These are phyloP conservation scores for Podospora didyma DNA, from an alignment of 495 filamentous ascomycete species.

Conservation along the genomic window DNA sequence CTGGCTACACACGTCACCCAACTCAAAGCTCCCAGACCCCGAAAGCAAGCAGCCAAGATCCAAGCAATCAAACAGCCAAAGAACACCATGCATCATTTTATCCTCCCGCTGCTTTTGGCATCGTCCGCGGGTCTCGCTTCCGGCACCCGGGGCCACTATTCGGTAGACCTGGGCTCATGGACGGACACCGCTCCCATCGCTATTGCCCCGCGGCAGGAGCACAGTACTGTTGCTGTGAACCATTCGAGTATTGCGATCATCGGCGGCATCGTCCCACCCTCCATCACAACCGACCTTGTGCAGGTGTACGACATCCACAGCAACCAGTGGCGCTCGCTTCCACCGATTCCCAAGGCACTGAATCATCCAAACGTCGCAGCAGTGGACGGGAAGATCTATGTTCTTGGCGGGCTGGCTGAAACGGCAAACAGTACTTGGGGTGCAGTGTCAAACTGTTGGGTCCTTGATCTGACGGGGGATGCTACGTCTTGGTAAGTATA, in stretches of 20 bases:
- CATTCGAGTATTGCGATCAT: conserved; percentile 39
- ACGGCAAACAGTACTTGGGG: conserved; percentile 76
- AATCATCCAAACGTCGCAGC: conserved; percentile 47
- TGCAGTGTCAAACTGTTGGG: conserved; percentile 44
- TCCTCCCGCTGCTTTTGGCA: too few relatives aligned
- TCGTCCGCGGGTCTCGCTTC: too few relatives aligned
- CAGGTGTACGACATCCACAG: conserved; percentile 67
- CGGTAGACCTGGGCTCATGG: too few relatives aligned
- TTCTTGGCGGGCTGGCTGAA: conserved; percentile 77
- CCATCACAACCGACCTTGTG: conserved; percentile 64
- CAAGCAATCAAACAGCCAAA: too few relatives aligned
- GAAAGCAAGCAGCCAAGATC: too few relatives aligned
- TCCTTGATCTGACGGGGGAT: conserved; percentile 49
- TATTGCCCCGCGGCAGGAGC: conserved; percentile 68
- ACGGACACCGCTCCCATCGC: conserved; percentile 69
- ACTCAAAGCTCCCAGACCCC: too few relatives aligned
- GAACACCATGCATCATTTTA: too few relatives aligned
- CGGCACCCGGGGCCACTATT: too few relatives aligned
- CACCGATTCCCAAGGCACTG: conserved; percentile 53
- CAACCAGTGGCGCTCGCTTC: conserved; percentile 56
- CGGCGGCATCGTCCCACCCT: conserved; percentile 15
- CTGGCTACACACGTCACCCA: too few relatives aligned
- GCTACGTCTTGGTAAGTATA: not conserved
- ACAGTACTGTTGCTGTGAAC: conserved; percentile 64
- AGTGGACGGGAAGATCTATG: conserved; percentile 59